Evolutionary conservation across 208 protist genomes (phyloP).

Genomic region (Acanthamoeba divionensis): DNA sequence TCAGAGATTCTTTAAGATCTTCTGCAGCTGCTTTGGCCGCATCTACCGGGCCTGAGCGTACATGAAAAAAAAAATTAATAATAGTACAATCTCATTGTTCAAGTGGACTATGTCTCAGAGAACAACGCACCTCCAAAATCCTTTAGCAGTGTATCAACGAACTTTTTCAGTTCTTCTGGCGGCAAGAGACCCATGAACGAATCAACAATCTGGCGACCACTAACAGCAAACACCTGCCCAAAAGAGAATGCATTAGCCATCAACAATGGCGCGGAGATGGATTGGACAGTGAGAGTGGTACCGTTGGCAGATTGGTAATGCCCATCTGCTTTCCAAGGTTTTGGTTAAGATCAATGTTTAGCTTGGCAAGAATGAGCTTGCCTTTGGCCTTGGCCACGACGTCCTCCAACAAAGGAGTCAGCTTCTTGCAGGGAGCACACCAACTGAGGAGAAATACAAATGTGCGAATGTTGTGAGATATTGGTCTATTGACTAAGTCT

Average conservation of each 20-base stretch:
- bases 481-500: background rate
- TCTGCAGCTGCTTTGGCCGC: too few species aligned
- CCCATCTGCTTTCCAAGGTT: background rate
- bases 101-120: background rate
- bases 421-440: slow-evolving; percentile 40
- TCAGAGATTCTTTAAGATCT: background rate
- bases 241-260: background rate
- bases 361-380: background rate
- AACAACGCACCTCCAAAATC: background rate
- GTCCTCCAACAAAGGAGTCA: background rate
- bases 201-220: slow-evolving; percentile 18
- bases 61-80: background rate
- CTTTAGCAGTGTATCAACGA: background rate
- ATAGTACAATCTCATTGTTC: background rate
- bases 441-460: background rate
- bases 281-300: background rate
- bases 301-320: background rate
- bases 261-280: background rate
- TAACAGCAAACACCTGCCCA: background rate
- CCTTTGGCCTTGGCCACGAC: background rate
- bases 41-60: background rate
- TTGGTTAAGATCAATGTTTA: slow-evolving; percentile 35
- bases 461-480: background rate
- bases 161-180: background rate
- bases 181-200: slow-evolving; percentile 21